Conservation (phyloP, 768 basidiomycete genomes). For the Lentinula edodes region DNA sequence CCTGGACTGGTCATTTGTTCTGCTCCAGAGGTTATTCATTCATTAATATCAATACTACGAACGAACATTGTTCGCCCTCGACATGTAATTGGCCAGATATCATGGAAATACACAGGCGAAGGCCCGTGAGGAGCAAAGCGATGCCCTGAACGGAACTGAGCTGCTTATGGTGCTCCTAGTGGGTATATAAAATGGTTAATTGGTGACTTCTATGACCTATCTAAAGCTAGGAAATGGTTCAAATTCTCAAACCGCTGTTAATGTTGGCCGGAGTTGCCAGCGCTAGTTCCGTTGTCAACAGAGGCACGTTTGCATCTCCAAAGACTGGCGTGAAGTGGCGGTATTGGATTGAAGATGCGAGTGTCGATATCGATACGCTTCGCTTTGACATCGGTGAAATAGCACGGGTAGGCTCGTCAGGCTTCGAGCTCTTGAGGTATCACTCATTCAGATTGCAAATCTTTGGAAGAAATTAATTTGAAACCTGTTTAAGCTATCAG, state of each 20-base stretch:
- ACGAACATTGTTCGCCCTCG: too few relatives aligned
- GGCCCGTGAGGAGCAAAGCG: too few relatives aligned
- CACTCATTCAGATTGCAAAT: too few relatives aligned
- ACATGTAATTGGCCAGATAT: too few relatives aligned
- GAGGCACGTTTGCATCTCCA: conserved; percentile 1
- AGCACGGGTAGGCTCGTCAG: conserved; percentile 9
- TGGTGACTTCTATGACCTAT: background rate
- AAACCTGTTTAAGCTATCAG: background rate
- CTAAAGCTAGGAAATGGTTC: background rate
- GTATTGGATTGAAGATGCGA: conserved; percentile 12
- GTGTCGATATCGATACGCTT: conserved; percentile 5
- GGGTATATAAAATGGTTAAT: background rate
- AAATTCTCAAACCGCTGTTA: background rate
- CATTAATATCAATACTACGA: too few relatives aligned
- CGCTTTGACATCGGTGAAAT: conserved; percentile 10
- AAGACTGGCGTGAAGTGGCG: conserved; percentile 6
- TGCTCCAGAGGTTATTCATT: background rate
- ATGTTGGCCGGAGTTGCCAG: background rate
- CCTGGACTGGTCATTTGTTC: background rate
- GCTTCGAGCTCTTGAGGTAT: conserved; percentile 12
- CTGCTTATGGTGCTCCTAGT: background rate
- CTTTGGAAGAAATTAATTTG: background rate
- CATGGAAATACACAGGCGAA: too few relatives aligned
- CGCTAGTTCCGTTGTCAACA: background rate
- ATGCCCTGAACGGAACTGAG: too few relatives aligned